Percentiles rank a stretch among this genome's conserved stretches.
Conservation (phyloP, 139 green algal species). For the Haematococcus sp. region DNA sequence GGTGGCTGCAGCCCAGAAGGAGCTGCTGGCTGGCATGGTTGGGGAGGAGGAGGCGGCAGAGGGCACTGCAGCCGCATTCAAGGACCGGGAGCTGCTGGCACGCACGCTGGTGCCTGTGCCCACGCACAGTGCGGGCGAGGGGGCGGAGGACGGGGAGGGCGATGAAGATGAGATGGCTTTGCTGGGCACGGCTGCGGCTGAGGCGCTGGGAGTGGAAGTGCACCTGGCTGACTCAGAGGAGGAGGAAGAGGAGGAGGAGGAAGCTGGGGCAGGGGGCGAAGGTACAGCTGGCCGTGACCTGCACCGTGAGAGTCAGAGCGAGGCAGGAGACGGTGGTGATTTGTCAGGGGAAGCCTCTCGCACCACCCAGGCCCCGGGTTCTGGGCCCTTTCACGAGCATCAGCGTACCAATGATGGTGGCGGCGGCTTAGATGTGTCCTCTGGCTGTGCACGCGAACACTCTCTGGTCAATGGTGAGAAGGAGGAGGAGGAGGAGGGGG, state of each 20-base stretch:
- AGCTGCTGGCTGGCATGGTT: slow-evolving; percentile 17
- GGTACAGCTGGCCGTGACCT: background rate
- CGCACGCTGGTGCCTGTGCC: background rate
- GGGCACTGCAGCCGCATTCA: slow-evolving; percentile 9
- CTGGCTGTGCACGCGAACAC: no score
- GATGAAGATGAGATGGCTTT: background rate
- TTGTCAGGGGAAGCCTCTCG: no score
- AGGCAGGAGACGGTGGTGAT: no score
- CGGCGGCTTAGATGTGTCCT: background rate
- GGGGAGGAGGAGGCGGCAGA: background rate
- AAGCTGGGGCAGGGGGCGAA: background rate
- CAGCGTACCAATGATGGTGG: slow-evolving; percentile 6
- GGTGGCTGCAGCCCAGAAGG: no score
- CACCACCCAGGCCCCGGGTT: no score
- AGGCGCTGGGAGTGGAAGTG: background rate
- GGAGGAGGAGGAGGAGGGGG: no score
- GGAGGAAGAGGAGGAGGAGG: slow-evolving; percentile 7
- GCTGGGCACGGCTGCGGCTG: no score
- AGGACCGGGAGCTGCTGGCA: background rate
- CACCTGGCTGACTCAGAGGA: background rate
- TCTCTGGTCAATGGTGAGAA: no score
- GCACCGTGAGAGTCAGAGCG: no score
- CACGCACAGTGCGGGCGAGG: background rate
- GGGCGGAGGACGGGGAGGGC: background rate
- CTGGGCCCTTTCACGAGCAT: no score